Evolutionary conservation across 495 filamentous ascomycete species (phyloP), one percentile per base, ranked within the genome.

Genomic region (Sordaria brevicollis): DNA sequence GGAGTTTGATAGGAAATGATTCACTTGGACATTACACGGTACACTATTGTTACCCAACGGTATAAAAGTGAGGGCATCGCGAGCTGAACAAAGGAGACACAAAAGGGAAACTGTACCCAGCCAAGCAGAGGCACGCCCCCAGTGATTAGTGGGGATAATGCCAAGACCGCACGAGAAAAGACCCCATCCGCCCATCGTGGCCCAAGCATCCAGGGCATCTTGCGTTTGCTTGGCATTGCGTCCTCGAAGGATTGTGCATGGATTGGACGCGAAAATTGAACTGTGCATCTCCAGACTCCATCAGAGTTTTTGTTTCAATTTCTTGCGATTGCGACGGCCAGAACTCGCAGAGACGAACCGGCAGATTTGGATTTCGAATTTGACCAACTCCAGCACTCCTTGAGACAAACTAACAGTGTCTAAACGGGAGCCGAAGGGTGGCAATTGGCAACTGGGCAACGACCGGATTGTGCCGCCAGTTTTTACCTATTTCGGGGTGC

Each of bases 401-500:
- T 13, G 43, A 54, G 41, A 25, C 43, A 13, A 10, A 25, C 41
- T 25, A 19, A 43, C 41, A 49, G 19, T 19, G n/a, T 49, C 41
- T 9, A 21, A 43, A 21, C 41, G 41, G 41, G n/a, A 21, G 21
- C 39, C n/a, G 8, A 21, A 9, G 39, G 39, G n/a, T 43, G n/a
- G 39, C 41, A 49, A 49, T 9, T 49, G 41, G 8, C n/a, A 49
- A 49, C 41, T n/a, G n/a, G n/a, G n/a, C n/a, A n/a, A n/a, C n/a
- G n/a, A 65, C 65, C 71, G 57, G 69, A 68, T 57, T 54, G 66
- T 71, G 69, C 66, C 71, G 65, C 69, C 25, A 34, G 13, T 70
- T 66, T 70, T 66, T 36, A 17, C 71, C 68, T 41, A 19, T 41
- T 41, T 41, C 6, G 17, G 38, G n/a, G 38, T 39, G 6, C 15